A percentile compares a stretch with the other conserved stretches of the same genome.
Conservation (phyloP, 2,329 filamentous ascomycete species). For the Neofusicoccum kwambonambiense region DNA sequence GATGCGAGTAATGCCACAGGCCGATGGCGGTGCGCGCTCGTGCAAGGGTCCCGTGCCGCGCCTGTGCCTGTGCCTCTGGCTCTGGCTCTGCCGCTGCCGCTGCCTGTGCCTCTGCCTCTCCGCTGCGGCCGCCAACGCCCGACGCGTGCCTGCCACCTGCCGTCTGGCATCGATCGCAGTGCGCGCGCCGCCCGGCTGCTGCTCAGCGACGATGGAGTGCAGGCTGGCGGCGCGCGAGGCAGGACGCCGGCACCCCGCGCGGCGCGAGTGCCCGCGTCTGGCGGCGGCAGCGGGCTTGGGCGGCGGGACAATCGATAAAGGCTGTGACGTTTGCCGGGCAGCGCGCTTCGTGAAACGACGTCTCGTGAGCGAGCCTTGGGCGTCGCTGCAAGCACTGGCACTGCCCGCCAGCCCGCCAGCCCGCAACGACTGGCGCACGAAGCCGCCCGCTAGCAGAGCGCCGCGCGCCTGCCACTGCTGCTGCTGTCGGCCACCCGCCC, state of each 20-base stretch:
- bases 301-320: not conserved
- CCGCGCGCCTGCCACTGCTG: not conserved
- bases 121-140: no score
- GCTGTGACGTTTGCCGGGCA: not conserved
- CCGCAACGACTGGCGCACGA: not conserved
- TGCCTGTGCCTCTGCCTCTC: no score
- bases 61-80: not conserved
- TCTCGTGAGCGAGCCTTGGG: not conserved
- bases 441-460: not conserved
- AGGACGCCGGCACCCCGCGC: no score
- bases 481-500: not conserved
- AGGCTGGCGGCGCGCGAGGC: no score
- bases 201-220: no score
- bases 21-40: not conserved
- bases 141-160: no score
- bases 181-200: no score
- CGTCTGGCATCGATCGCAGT: no score
- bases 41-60: not conserved
- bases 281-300: not conserved
- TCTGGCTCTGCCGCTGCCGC: no score
- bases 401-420: no score
- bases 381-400: not conserved
- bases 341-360: not conserved
- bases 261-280: no score
- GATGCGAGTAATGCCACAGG: conserved; percentile 11